phyloP scores from a whole-genome alignment of 805 yeast genomes.

The Yarrowia bubula region DNA sequence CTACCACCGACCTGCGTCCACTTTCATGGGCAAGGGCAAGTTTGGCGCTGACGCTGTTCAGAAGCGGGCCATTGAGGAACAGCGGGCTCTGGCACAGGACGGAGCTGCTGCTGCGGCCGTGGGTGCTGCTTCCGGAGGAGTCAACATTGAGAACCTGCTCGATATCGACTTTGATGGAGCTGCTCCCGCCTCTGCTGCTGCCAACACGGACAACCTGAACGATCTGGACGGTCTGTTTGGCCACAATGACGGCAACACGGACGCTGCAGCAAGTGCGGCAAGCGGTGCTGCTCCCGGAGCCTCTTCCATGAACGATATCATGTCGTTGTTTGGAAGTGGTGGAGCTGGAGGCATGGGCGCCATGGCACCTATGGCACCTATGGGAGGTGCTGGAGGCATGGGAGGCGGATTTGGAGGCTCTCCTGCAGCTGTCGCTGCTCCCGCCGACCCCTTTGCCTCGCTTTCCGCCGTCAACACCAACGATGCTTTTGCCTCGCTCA shows the following conservation, averaged over 20 bases:
- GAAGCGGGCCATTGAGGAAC: conserved; percentile 65
- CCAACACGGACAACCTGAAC: conserved; percentile 45
- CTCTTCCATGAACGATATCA: conserved; percentile 44
- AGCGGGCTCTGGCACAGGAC: conserved; percentile 69
- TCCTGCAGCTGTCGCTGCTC: conserved; percentile 19
- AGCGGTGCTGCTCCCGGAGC: conserved; percentile 33
- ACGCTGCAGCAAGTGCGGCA: conserved; percentile 43
- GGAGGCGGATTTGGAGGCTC: background rate
- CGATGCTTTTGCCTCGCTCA: conserved; percentile 24
- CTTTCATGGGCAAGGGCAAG: conserved; percentile 51
- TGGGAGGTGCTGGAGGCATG: background rate
- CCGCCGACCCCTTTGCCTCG: conserved; percentile 25
- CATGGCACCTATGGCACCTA: background rate
- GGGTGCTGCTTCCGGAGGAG: conserved; percentile 40
- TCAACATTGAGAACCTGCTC: conserved; percentile 74
- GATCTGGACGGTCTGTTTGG: conserved; percentile 71
- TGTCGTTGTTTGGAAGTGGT: conserved; percentile 43
- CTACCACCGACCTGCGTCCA: conserved; percentile 75
- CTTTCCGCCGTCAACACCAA: conserved; percentile 23
- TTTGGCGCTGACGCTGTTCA: conserved; percentile 45
- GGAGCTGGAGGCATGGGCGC: background rate
- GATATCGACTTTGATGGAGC: conserved; percentile 75
- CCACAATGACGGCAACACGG: conserved; percentile 23
- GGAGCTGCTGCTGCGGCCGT: conserved; percentile 48
- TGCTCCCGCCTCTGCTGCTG: conserved; percentile 30